Base-by-base conservation (phyloP, 208 protist species). In the Crithidia fasciculata region DNA sequence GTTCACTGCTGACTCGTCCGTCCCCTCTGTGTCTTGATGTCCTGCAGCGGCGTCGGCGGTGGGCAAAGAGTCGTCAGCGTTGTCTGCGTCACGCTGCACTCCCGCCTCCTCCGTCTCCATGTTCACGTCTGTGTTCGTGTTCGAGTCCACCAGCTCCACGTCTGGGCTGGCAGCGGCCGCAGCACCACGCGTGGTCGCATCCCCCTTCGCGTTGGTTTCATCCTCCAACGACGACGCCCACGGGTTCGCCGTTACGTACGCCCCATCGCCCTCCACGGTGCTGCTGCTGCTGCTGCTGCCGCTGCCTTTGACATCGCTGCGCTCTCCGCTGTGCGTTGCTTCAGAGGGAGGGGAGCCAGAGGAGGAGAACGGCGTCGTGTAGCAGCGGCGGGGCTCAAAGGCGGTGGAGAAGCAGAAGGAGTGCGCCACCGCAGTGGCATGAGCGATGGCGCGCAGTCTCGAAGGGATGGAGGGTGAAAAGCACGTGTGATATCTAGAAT, bases 121-220 rank as follows among this genome's bases (percentile, higher is more conserved):
- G 45, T 47, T 66, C 3, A 41, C 45, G 28, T 52, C 54, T n/a
- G 59, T n/a, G 59, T 50, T 63, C 28, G 61, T 66, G 45, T 66
- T 54, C 10, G 45, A 54, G 19, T 54, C 41, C 61, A 54, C 61
- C n/a, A 13, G 61, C 45, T 28, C 28, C 28, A 28, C 28, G 28
- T 28, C 28, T 28, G 28, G 28, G 28, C 28, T 28, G 28, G 28
- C 28, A 28, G 28, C 28, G 28, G 28, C 28, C 28, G 28, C 28
- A 28, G 28, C 28, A 28, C 28, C 28, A 28, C 28, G 28, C 28
- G 28, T 28, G 28, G 8, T n/a, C 43, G 36, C 43, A 37, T 50
- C 15, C 36, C 16, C 18, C 8, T 69, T 16, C 36, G 45, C 47
- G 15, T 13, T 37, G n/a, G n/a, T n/a, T n/a, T 28, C 28, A 1